phyloP scores from a whole-genome alignment of 176 grass and related monocot genomes.

The Pontederia crassipes region DNA sequence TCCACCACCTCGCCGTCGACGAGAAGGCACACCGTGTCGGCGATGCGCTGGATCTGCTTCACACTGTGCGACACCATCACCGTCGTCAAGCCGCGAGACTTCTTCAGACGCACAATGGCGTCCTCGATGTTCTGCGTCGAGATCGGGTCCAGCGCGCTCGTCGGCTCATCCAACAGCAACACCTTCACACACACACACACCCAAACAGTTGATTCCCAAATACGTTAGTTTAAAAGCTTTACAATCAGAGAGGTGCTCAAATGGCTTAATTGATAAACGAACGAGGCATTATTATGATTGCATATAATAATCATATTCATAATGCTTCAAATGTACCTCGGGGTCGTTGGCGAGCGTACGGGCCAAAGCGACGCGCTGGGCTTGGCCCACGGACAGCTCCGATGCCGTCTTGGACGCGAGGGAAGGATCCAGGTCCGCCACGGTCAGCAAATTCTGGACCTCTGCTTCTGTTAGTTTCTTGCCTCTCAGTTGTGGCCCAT shows the following conservation, averaged over 20 bases:
- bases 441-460: conserved; percentile 42
- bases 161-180: conserved; percentile 76
- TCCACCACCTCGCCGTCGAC: conserved; percentile 81
- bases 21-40: conserved; percentile 74
- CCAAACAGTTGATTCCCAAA: not conserved
- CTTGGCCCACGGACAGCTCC: conserved; percentile 84
- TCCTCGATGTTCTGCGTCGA: conserved; percentile 97
- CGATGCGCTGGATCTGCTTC: conserved; percentile 93
- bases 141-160: conserved; percentile 87
- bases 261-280: too few relatives aligned
- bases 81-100: conserved; percentile 51
- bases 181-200: conserved; percentile 26
- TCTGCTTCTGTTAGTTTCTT: conserved; percentile 62
- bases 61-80: conserved; percentile 90
- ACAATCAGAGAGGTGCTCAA: not conserved
- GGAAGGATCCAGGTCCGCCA: conserved; percentile 52
- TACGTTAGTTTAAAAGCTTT: too few relatives aligned
- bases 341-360: conserved; percentile 90
- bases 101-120: conserved; percentile 71
- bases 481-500: conserved; percentile 61
- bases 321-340: conserved; percentile 24
- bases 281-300: too few relatives aligned
- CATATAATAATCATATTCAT: too few relatives aligned
- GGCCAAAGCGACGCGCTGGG: conserved; percentile 77
- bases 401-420: conserved; percentile 39